phyloP scores from a whole-genome alignment of 1,284 basidiomycete species.

The Malassezia cuniculi region DNA sequence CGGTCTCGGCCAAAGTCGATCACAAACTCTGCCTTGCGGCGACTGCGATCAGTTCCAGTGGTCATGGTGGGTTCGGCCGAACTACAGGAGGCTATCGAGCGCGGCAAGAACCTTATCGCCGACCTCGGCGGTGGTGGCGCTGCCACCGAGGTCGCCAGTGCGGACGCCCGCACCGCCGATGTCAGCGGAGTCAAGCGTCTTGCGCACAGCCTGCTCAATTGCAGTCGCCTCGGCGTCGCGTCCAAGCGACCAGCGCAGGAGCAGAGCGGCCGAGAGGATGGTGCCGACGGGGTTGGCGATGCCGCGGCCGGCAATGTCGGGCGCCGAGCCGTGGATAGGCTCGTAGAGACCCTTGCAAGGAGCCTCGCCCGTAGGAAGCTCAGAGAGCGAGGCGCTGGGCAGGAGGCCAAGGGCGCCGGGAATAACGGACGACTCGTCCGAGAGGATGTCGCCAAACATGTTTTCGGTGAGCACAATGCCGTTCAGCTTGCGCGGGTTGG shows the following conservation, averaged over 20 bases:
- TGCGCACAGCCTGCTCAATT: constrained; percentile 76
- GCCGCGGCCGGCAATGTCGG: constrained; percentile 85
- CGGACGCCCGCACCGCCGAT: constrained; percentile 66
- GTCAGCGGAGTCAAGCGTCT: constrained; percentile 64
- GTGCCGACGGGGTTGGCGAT: constrained; percentile 96
- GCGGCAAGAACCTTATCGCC: constrained; percentile 72
- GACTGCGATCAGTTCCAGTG: too few species aligned
- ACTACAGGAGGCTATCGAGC: constrained; percentile 55
- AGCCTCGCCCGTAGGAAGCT: constrained; percentile 63
- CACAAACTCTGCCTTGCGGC: too few species aligned
- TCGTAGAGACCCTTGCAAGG: constrained; percentile 76
- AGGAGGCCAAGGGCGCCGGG: constrained; percentile 91
- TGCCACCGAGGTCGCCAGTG: constrained; percentile 78
- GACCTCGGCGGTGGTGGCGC: constrained; percentile 60
- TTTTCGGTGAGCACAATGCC: constrained; percentile 54
- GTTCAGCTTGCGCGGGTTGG: constrained; percentile 83
- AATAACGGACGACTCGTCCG: constrained; percentile 91
- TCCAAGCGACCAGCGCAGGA: constrained; percentile 84
- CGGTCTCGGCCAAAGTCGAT: too few species aligned
- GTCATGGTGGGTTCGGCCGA: not conserved
- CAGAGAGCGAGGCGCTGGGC: constrained; percentile 86
- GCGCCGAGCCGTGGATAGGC: constrained; percentile 65
- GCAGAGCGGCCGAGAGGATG: constrained; percentile 88
- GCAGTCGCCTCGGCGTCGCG: constrained; percentile 61
- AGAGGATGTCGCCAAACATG: constrained; percentile 56